Conservation (phyloP, 345 rosid genomes). For the Corymbia maculata region DNA sequence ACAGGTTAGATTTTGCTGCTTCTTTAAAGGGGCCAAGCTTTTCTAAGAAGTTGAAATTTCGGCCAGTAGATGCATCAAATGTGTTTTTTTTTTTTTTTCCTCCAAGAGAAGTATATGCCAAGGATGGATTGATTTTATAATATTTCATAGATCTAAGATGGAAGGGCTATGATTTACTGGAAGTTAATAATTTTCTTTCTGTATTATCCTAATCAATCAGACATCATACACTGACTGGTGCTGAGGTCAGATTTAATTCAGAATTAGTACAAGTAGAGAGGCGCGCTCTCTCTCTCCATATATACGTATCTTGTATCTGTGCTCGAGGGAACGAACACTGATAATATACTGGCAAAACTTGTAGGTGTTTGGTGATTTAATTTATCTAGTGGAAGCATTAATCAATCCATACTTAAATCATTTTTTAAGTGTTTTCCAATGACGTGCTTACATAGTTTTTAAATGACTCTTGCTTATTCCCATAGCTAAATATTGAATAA, state of each 20-base stretch:
- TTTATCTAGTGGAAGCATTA: neutral
- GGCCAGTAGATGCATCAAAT: neutral
- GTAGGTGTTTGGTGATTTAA: neutral
- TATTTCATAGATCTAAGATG: neutral
- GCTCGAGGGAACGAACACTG: neutral
- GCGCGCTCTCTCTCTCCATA: neutral
- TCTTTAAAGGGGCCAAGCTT: neutral
- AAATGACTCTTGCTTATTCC: neutral
- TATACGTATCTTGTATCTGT: neutral
- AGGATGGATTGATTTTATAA: neutral
- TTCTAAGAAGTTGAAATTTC: neutral
- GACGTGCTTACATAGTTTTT: neutral
- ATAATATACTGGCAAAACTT: neutral
- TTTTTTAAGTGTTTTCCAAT: neutral
- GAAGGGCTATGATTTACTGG: neutral
- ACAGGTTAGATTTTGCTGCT: conserved; percentile 38
- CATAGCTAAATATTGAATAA: neutral
- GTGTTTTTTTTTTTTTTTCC: neutral
- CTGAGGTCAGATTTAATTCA: neutral
- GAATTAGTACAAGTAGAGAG: no score
- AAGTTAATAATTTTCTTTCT: neutral
- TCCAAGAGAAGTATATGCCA: neutral
- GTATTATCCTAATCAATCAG: neutral
- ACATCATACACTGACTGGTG: neutral
- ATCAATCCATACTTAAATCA: neutral